phyloP scores from a whole-genome alignment of 2,329 filamentous ascomycete species.

The Dactylellina parvicollis region DNA sequence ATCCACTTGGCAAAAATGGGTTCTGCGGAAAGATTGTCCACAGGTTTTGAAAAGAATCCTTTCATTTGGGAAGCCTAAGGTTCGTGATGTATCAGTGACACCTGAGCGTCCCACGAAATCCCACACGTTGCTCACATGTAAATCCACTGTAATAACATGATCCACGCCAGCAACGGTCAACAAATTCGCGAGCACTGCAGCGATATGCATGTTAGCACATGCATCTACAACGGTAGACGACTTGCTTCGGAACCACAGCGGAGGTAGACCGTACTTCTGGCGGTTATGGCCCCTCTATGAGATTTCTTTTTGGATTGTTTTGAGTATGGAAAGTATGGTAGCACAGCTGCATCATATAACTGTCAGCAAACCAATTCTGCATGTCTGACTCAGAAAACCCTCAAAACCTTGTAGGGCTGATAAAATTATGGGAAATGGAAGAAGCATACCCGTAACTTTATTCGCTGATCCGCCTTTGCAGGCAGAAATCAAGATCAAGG shows the following conservation, averaged over 20 bases:
- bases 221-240: not conserved
- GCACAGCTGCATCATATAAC: slow-evolving; percentile 70
- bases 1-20: slow-evolving; percentile 97
- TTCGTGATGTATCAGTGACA: slow-evolving; percentile 49
- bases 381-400: slow-evolving; percentile 19
- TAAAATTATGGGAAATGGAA: slow-evolving; percentile 57
- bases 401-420: slow-evolving; percentile 33
- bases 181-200: slow-evolving; percentile 83
- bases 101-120: slow-evolving; percentile 20
- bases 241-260: not conserved
- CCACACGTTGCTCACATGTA: slow-evolving; percentile 72
- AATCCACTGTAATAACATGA: slow-evolving; percentile 95
- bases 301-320: slow-evolving; percentile 99
- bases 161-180: slow-evolving; percentile 92
- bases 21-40: slow-evolving; percentile 96
- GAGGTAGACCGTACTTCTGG: slow-evolving; percentile 68
- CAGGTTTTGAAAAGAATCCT: slow-evolving; percentile 96
- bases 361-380: slow-evolving; percentile 23
- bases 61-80: slow-evolving; percentile 89
- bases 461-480: slow-evolving; percentile 98
- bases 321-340: slow-evolving; percentile 98
- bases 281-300: slow-evolving; percentile 93
- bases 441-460: slow-evolving; percentile 84
- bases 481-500: slow-evolving; percentile 98
- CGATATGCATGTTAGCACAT: slow-evolving; percentile 5